Evolutionary conservation across 2,329 filamentous ascomycete species (phyloP).

Genomic region (Colletotrichum lini): DNA sequence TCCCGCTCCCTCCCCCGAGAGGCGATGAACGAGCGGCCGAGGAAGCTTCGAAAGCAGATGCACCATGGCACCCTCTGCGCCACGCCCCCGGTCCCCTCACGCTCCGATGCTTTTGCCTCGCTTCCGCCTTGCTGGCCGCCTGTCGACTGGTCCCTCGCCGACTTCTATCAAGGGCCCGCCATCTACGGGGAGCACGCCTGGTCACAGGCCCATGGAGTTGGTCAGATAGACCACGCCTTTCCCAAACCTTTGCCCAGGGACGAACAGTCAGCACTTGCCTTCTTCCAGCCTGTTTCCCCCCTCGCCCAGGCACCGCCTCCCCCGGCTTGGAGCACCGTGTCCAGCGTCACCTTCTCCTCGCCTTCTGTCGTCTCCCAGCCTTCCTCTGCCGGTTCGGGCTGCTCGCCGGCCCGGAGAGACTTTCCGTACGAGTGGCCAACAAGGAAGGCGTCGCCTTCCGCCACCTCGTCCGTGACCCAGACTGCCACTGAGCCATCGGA

Average conservation of each 20-base stretch:
- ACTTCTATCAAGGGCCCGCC: conserved; percentile 20
- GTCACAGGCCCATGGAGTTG: conserved; percentile 18
- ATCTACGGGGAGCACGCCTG: conserved; percentile 32
- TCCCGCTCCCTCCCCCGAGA: neutral
- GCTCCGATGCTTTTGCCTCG: conserved; percentile 16
- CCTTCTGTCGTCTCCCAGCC: conserved; percentile 43
- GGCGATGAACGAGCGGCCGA: neutral
- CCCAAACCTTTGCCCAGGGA: conserved; percentile 1
- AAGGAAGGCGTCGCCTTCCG: conserved; percentile 37
- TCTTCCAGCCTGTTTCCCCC: neutral
- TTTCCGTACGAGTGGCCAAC: conserved; percentile 44
- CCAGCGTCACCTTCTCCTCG: conserved; percentile 46
- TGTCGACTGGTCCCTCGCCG: neutral
- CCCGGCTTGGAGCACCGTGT: conserved; percentile 47
- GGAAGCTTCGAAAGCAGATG: neutral
- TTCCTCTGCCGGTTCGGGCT: conserved; percentile 49
- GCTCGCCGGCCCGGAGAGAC: conserved; percentile 51
- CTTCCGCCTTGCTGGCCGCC: conserved; percentile 33
- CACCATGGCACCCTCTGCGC: conserved; percentile 3
- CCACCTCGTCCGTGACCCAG: conserved; percentile 45
- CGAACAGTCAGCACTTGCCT: conserved; percentile 6
- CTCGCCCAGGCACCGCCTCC: conserved; percentile 6
- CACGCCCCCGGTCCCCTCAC: neutral
- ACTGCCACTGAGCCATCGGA: conserved; percentile 34
- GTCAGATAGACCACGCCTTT: conserved; percentile 2